Base-by-base conservation (phyloP, 2,329 filamentous ascomycete genomes). In the Dichotomopilus funicola region DNA sequence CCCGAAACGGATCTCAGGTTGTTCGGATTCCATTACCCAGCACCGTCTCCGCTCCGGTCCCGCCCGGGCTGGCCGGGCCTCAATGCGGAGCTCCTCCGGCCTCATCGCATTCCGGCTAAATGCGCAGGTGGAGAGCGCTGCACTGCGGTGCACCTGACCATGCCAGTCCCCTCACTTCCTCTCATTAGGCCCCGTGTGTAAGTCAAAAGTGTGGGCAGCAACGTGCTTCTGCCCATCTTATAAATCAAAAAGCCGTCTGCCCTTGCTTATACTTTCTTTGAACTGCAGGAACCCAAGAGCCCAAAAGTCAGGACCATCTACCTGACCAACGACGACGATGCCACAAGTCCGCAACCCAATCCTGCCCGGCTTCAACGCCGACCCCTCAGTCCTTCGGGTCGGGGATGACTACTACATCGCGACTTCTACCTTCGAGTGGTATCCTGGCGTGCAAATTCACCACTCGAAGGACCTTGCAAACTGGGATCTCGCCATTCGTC, bases 391-490 rank as follows among this genome's bases (percentile, higher is more conserved):
- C 61, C 59, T 79, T 38, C 70, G 78, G 27, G 78, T 80, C 38
- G 75, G 76, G 27, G 65, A 73, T 12, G 76, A 80, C 66, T 80
- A 79, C 66, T 80, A 79, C 68, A 78, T 80, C 60, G 78, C 78
- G 33, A 79, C 75, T 0, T 80, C 77, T 33, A 80, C 78, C 0
- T 80, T 80, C 55, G 78, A 80, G 60, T 80, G 77, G 77, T 79
- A 71, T 54, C 78, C 78, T 0, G 78, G 78, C 10, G 76, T 80
- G 19, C 78, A 79, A 62, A 80, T 80, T 57, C 76, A 80, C 61
- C 76, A 78, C 65, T 80, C 77, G 31, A 72, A 64, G 36, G 77
- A 80, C 54, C 70, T 80, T 3, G 77, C 77, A 38, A 80, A 80
- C 65, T 80, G 78, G 78, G 69, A 71, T 8, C 68, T 80, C 5